A percentile compares a stretch with the other conserved stretches of the same genome.
These are phyloP conservation scores for Colletotrichum sp. DNA, from an alignment of 2,329 filamentous ascomycete species.

Conservation along the genomic window DNA sequence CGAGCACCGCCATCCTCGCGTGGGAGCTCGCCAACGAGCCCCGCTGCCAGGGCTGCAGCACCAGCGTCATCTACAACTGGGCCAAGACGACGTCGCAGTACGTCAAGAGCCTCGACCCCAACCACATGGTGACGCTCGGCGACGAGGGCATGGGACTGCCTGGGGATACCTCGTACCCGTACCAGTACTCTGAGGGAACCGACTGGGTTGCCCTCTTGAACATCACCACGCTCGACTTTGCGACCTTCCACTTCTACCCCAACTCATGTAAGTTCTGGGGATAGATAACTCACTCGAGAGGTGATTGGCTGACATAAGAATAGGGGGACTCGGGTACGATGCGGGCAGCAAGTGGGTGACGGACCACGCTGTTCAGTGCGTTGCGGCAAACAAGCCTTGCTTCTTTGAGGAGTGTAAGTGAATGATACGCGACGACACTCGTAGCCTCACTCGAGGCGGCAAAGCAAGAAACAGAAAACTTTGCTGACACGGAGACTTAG, in stretches of 20 bases:
- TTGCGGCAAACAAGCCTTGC: slow-evolving; percentile 32
- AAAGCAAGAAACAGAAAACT: no score
- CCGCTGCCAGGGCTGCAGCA: slow-evolving; percentile 64
- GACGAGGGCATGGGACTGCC: slow-evolving; percentile 57
- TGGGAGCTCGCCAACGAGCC: slow-evolving; percentile 65
- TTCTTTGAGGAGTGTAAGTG: slow-evolving; percentile 38
- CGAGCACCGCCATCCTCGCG: slow-evolving; percentile 54
- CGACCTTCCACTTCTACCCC: slow-evolving; percentile 36
- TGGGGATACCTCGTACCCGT: slow-evolving; percentile 59
- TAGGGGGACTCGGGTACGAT: slow-evolving; percentile 17
- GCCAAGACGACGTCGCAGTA: slow-evolving; percentile 62
- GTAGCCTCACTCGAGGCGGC: background rate
- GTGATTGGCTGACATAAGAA: background rate
- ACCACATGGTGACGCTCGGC: slow-evolving; percentile 69
- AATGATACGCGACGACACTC: background rate
- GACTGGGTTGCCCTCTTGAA: slow-evolving; percentile 57
- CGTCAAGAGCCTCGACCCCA: slow-evolving; percentile 66
- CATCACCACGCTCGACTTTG: slow-evolving; percentile 57
- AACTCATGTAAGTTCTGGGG: slow-evolving; percentile 28
- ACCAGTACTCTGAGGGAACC: slow-evolving; percentile 52
- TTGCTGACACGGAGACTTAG: slow-evolving; percentile 10
- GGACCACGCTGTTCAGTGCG: slow-evolving; percentile 31
- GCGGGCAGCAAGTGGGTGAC: slow-evolving; percentile 25
- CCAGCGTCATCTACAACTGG: slow-evolving; percentile 66
- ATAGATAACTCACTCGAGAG: fast-evolving